Base-by-base conservation (phyloP, 2,329 filamentous ascomycete genomes). In the Pseudocercospora musae region DNA sequence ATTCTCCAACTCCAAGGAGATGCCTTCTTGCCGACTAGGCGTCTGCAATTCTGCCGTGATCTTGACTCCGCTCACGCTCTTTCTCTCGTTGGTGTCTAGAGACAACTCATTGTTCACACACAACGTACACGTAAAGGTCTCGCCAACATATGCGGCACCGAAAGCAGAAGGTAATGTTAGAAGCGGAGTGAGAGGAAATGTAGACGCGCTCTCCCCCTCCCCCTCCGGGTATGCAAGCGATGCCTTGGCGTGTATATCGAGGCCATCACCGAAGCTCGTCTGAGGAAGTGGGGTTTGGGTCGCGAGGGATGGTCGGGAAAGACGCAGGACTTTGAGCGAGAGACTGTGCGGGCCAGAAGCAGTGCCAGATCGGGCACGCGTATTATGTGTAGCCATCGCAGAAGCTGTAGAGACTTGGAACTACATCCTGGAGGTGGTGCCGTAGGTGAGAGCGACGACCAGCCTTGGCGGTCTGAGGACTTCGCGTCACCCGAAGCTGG, bases 31-130 rank as follows among this genome's bases (percentile, higher is more conserved):
- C 59, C 89, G 86, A 3, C 89, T 87, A 0, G 95, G 94, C 0
- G 93, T 96, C 79, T 98, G 96, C 89, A 99, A 96, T 78, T 97
- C 93, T 0, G 93, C 95, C 60, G 90, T 86, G 70, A 98, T 91
- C 59, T 87, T 85, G 57, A 97, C 89, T 60, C 90, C 90, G 65
- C 87, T 89, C 44, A 96, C 87, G 50, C 76, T 78, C 67, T 78
- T 79, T 63, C 78, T 76, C 7, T 74, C 77, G 3, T 75, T 73
- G 5, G 73, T 72, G 8, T 77, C 73, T 7, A 44, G 37, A 0
- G 67, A 58, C 1, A 87, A 77, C 73, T 98, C 94, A 75, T 97
- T 94, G 80, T 96, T 97, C n/a, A 91, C 93, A 78, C 93, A 96
- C 21, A 98, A 83, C 1, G 94, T 96, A 78, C 95, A 99, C 67